Conservation (phyloP, 441 rosid species). For the Populus hybrid region DNA sequence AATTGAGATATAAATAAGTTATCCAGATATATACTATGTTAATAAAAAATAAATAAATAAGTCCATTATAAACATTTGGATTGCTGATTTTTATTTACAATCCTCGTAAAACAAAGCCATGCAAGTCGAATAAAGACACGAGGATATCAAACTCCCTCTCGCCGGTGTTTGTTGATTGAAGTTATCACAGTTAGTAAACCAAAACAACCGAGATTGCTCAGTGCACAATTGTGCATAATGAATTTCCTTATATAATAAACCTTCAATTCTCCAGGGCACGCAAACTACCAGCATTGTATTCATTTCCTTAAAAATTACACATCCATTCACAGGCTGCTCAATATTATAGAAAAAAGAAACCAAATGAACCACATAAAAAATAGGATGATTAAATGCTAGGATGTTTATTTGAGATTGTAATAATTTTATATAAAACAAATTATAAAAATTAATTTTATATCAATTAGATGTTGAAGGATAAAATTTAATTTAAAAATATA, state of each 20-base stretch:
- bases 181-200: neutral
- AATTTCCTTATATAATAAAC: neutral
- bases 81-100: neutral
- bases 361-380: neutral
- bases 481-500: too few species aligned
- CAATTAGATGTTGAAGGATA: too few species aligned
- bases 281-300: neutral
- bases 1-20: too few species aligned
- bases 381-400: too few species aligned
- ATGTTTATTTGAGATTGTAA: too few species aligned
- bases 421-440: too few species aligned
- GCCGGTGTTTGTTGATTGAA: neutral
- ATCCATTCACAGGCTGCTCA: neutral
- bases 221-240: neutral
- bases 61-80: too few species aligned
- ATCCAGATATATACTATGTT: too few species aligned
- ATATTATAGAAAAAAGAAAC: neutral
- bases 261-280: neutral
- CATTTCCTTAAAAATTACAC: neutral
- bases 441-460: too few species aligned
- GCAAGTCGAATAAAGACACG: neutral
- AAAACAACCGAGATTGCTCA: neutral
- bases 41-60: too few species aligned
- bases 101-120: neutral
- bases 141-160: neutral